Conservation (phyloP, 2,329 filamentous ascomycete genomes). For the Claviceps monticola region DNA sequence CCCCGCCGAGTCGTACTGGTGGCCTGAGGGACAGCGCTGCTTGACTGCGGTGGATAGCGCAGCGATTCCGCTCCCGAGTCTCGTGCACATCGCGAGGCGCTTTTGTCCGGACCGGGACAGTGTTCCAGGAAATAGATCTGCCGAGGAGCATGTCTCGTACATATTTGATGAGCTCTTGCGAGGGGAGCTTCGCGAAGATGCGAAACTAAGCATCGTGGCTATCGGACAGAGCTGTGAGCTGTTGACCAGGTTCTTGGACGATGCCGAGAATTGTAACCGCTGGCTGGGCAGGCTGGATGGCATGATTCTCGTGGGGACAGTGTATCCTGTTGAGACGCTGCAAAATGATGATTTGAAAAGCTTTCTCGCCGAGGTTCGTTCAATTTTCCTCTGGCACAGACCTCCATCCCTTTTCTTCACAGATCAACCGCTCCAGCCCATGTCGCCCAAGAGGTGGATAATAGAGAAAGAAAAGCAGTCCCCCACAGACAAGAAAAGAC, state of each 20-base stretch:
- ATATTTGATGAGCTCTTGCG: constrained; percentile 52
- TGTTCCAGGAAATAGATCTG: constrained; percentile 44
- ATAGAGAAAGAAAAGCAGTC: not conserved
- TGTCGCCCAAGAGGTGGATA: not conserved
- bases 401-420: not conserved
- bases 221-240: constrained; percentile 52
- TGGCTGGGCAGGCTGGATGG: constrained; percentile 31
- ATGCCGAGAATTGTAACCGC: constrained; percentile 34
- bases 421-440: too few relatives aligned
- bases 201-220: constrained; percentile 55
- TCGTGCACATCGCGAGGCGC: constrained; percentile 41
- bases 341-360: constrained; percentile 28
- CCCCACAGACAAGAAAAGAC: not conserved
- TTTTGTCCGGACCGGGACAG: constrained; percentile 43
- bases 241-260: constrained; percentile 43
- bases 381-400: not conserved
- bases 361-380: constrained; percentile 37
- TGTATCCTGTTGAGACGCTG: constrained; percentile 25
- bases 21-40: constrained; percentile 44
- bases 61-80: constrained; percentile 45
- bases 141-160: constrained; percentile 48
- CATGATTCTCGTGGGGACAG: constrained; percentile 36
- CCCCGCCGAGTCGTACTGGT: constrained; percentile 64
- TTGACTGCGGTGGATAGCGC: constrained; percentile 46
- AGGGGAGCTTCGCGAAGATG: constrained; percentile 29